Conservation (phyloP, 768 basidiomycete genomes). For the Amanita rimosa region DNA sequence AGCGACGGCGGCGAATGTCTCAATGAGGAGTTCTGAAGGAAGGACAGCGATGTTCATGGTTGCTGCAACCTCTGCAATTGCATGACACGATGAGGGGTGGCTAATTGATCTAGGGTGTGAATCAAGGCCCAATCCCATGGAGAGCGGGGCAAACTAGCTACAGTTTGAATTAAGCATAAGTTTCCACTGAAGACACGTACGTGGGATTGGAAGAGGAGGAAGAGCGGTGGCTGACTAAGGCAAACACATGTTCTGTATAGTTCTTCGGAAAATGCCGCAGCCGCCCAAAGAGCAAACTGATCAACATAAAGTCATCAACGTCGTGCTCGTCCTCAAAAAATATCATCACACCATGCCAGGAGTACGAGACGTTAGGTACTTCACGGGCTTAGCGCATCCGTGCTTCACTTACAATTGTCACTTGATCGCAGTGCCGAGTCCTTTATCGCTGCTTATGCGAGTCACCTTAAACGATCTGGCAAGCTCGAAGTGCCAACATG, state of each 20-base stretch:
- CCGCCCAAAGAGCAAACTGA: conserved; percentile 22
- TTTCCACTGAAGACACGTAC: too few relatives aligned
- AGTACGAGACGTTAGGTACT: conserved; percentile 73
- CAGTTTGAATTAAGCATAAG: too few relatives aligned
- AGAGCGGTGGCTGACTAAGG: not conserved
- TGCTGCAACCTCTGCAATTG: not conserved
- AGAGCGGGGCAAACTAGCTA: not conserved
- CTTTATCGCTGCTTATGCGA: conserved; percentile 90
- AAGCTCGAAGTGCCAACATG: conserved; percentile 98
- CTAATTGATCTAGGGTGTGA: not conserved
- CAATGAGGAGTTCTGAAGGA: conserved; percentile 52
- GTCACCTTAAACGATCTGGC: conserved; percentile 95
- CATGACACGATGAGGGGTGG: not conserved
- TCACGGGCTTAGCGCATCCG: conserved; percentile 7
- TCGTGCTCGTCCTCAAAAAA: conserved; percentile 37
- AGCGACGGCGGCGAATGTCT: conserved; percentile 42
- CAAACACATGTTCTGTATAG: conserved; percentile 26
- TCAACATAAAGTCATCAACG: conserved; percentile 39
- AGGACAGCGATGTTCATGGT: conserved; percentile 16
- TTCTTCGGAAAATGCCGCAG: conserved; percentile 29
- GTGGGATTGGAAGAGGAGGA: not conserved
- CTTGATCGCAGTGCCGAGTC: conserved; percentile 62
- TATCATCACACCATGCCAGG: conserved; percentile 59
- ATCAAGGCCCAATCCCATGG: not conserved
- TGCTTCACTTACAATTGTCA: conserved; percentile 13